A percentile compares a stretch with the other conserved stretches of the same genome.
These are phyloP conservation scores for Umbelopsis vinacea DNA, from an alignment of 192 early-diverging fungal genomes.

Conservation along the genomic window DNA sequence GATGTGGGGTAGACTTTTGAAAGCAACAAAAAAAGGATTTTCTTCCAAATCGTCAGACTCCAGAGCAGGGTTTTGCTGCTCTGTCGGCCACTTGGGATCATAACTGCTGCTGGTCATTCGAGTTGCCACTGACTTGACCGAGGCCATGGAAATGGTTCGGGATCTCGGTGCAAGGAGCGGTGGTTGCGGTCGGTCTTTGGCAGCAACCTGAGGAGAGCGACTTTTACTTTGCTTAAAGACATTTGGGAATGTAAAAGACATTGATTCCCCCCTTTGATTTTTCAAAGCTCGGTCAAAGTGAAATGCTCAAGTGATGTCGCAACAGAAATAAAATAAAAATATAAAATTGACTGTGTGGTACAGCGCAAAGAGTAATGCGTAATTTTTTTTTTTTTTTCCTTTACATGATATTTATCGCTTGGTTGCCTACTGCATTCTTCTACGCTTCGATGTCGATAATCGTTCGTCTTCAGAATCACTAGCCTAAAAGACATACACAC, in stretches of 20 bases:
- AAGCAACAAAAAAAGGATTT: slow-evolving; percentile 34
- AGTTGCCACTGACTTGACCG: slow-evolving; percentile 13
- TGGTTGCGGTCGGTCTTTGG: not conserved
- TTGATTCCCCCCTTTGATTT: not conserved
- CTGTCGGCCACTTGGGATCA: not conserved
- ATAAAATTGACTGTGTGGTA: not conserved
- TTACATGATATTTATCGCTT: too few relatives aligned
- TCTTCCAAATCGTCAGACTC: slow-evolving; percentile 39
- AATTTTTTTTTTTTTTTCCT: too few relatives aligned
- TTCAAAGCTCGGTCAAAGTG: not conserved
- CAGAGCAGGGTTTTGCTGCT: not conserved
- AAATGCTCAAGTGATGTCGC: not conserved
- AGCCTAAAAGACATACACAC: not conserved
- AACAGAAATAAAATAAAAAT: slow-evolving; percentile 6
- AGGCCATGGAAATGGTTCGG: slow-evolving; percentile 20
- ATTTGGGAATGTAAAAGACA: slow-evolving; percentile 22
- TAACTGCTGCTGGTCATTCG: not conserved
- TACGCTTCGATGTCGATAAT: not conserved
- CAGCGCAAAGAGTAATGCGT: not conserved
- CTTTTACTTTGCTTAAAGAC: slow-evolving; percentile 10
- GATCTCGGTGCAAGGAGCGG: slow-evolving; percentile 11
- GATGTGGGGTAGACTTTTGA: slow-evolving; percentile 28
- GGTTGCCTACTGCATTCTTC: not conserved
- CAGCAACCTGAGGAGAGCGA: not conserved
- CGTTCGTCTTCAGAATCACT: not conserved